Conservation (phyloP, 2,329 filamentous ascomycete species). For the Cytospora mali region DNA sequence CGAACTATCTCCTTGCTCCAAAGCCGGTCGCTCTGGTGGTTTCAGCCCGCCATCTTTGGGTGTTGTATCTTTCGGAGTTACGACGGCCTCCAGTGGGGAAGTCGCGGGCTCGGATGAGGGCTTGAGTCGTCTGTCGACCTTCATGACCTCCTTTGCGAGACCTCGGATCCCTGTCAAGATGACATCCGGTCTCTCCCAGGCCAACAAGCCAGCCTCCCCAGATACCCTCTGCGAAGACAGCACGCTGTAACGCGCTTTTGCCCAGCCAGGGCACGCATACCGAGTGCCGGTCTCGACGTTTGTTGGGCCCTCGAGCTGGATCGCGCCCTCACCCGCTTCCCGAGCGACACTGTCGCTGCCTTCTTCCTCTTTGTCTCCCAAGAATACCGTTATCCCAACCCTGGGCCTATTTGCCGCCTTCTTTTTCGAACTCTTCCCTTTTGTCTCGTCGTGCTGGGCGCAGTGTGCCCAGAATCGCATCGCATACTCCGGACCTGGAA, state of each 20-base stretch:
- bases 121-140: conserved; percentile 43
- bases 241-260: conserved; percentile 46
- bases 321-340: conserved; percentile 32
- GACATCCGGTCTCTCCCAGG: conserved; percentile 52
- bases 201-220: conserved; percentile 49
- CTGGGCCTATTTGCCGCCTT: conserved; percentile 38
- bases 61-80: conserved; percentile 28
- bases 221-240: conserved; percentile 43
- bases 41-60: conserved; percentile 7
- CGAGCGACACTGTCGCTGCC: conserved; percentile 20
- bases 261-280: conserved; percentile 56
- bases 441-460: conserved; percentile 39
- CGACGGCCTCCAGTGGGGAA: conserved; percentile 40
- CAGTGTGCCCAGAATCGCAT: conserved; percentile 59
- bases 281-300: conserved; percentile 15
- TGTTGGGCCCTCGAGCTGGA: conserved; percentile 25
- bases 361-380: conserved; percentile 35
- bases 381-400: conserved; percentile 52
- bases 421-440: conserved; percentile 28
- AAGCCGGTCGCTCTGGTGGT: conserved; percentile 16
- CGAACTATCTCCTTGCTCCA: conserved; percentile 27
- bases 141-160: conserved; percentile 45
- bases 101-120: conserved; percentile 32
- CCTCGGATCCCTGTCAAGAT: conserved; percentile 46
- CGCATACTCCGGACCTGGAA: conserved; percentile 65